Evolutionary conservation across 176 grass and related monocot genomes (phyloP), one percentile per base, ranked within the genome.

Genomic region (Musa troglodytarum): DNA sequence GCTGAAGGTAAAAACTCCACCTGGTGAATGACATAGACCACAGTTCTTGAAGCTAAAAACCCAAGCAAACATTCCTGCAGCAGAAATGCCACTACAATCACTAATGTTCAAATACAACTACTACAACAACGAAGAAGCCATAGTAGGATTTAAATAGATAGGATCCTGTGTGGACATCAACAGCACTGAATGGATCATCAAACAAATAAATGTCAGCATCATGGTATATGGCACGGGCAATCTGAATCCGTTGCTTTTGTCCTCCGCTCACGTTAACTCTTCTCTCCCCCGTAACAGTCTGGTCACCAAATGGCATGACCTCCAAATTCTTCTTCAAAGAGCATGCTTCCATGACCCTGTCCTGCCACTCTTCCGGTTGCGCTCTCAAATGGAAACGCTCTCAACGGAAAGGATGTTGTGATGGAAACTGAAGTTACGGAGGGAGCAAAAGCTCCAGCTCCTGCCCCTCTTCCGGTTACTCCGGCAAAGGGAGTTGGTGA

Each of bases 21-120:
- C 76, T 97, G 93, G 65, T 93, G 90, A 9, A 90, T 93, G 16
- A 97, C 86, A 90, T 93, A 93, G 65, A 97, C 86, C 57, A 97
- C 84, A 3, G 93, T 97, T 73, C 92, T 97, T 69, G 59, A 62
- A 76, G 77, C 56, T 76, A 96, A 78, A 49, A 85, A n/a, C 21
- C 77, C 71, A 22, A 81, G 61, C 73, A 96, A 80, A 69, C 88
- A 96, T 53, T 96, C 92, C 92, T 89, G 69, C 17, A 85, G 52
- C 1, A 50, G 29, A 3, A 7, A 69, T 43, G 25, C 0, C 57
- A 61, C 15, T 17, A 5, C 3, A 17, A 20, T 6, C n/a, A 17
- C 11, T 17, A 61, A 61, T 16, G 6, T 63, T 34, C 29, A 34
- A 34, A 3, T 3, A 28, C 26, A 91, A 81, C 83, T 87, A 90